Evolutionary conservation across 31 red algal species (phyloP), one percentile per base, ranked within the genome.

Genomic region (Asparagopsis taxiformis): DNA sequence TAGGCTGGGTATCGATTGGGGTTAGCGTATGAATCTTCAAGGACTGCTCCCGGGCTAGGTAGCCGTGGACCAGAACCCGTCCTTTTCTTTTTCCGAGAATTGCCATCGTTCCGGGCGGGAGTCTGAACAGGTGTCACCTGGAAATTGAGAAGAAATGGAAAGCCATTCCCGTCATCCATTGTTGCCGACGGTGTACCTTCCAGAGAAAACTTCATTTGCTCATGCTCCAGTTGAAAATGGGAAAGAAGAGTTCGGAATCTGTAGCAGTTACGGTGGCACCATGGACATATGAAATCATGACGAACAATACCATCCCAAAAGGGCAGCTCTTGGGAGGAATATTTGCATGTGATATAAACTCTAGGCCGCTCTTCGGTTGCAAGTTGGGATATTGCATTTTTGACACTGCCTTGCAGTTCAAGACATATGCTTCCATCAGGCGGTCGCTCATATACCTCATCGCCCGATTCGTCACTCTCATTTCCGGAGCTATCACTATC

Each of bases 221-320:
- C 66, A 66, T 88, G 84, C 56, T 88, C 84, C 36, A 77, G 36
- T 65, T 88, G 84, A 43, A 88, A 78, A 43, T 88, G 84, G 46
- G n/a, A 32, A 54, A 88, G 33, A 33, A 88, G 57, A n/a, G 84
- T 71, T 24, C 84, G 62, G 62, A 70, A 79, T 53, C 84, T 50
- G 50, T 72, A 73, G 31, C 72, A 88, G 54, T 88, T 79, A 10
- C 73, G 62, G 37, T 79, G 84, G 66, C 84, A 88, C 84, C 84
- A 88, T 1, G 84, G 84, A 37, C 84, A 88, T 49, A 88, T 46
- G 64, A 88, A 88, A 43, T 88, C 84, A 37, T 79, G 72, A 9
- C 72, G 52, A 3, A 79, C 56, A 31, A 88, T 55, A 25, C 84
- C 84, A 38, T 88, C 43, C 84, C 84, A 88, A 21, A 53, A 23